Conservation (phyloP, 495 filamentous ascomycete genomes). For the Haplographium delicatum region DNA sequence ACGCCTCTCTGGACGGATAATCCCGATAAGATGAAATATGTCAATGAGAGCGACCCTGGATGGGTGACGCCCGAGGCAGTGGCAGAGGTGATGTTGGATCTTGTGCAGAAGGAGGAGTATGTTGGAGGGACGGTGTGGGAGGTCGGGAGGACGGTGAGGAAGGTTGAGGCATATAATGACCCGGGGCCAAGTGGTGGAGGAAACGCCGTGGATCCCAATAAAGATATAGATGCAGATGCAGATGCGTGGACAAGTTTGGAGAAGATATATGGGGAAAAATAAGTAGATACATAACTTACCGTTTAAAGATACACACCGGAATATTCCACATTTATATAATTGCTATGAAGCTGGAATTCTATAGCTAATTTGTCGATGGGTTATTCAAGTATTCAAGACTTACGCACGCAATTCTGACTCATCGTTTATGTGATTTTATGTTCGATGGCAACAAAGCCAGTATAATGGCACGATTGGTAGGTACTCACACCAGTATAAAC, state of each 20-base stretch:
- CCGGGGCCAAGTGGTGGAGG: constrained; percentile 43
- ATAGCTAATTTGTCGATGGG: too few species aligned
- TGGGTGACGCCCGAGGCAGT: constrained; percentile 65
- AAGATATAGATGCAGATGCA: neutral
- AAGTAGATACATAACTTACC: too few species aligned
- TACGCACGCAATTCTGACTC: too few species aligned
- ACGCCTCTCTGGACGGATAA: constrained; percentile 66
- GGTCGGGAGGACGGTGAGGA: constrained; percentile 47
- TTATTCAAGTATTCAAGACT: too few species aligned
- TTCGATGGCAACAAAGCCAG: too few species aligned
- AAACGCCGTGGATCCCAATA: constrained; percentile 8
- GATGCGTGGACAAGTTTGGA: constrained; percentile 18
- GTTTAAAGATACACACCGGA: too few species aligned
- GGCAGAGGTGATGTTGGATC: constrained; percentile 56
- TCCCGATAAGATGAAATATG: constrained; percentile 57
- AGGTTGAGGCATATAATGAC: constrained; percentile 50
- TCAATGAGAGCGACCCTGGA: constrained; percentile 34
- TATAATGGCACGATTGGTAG: too few species aligned
- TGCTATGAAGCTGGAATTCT: too few species aligned
- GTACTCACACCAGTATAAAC: too few species aligned
- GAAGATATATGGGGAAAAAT: neutral
- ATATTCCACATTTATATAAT: too few species aligned
- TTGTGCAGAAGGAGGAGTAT: constrained; percentile 44
- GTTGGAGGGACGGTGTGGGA: constrained; percentile 51
- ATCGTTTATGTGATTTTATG: too few species aligned